Evolutionary conservation across 2,329 filamentous ascomycete genomes (phyloP).

Genomic region (Helotiales sp.): DNA sequence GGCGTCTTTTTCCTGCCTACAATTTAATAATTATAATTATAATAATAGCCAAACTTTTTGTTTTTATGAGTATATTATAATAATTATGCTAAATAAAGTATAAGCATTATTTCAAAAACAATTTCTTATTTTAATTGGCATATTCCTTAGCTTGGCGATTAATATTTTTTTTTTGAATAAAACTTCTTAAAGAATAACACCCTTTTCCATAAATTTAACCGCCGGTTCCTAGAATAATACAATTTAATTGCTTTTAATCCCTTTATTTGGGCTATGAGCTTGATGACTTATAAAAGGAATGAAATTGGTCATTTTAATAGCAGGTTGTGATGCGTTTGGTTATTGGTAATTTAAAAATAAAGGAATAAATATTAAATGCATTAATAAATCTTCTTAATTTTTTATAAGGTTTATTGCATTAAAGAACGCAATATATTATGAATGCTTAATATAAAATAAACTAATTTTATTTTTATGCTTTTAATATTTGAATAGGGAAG

Average conservation of each 20-base stretch:
- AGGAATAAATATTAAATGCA: not conserved
- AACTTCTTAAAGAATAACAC: not conserved
- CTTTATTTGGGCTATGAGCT: not conserved
- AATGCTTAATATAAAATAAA: constrained; percentile 1
- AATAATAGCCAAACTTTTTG: not conserved
- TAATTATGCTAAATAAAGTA: not conserved
- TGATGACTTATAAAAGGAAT: not conserved
- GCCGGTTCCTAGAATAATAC: not conserved
- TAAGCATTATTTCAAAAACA: not conserved
- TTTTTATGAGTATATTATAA: not conserved
- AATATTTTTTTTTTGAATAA: not conserved
- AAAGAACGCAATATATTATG: constrained; percentile 2
- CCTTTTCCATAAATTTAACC: not conserved
- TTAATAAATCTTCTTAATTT: not conserved
- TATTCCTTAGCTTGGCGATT: not conserved
- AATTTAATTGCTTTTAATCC: not conserved
- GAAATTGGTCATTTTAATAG: not conserved
- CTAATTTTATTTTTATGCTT: not conserved
- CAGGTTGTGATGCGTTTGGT: not conserved
- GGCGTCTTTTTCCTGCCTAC: not conserved
- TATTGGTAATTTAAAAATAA: not conserved
- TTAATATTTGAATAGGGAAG: not conserved
- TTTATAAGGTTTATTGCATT: not conserved
- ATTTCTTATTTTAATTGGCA: not conserved
- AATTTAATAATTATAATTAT: not conserved